Conservation (phyloP, 495 filamentous ascomycete genomes). For the Podospora pseudoanserina region DNA sequence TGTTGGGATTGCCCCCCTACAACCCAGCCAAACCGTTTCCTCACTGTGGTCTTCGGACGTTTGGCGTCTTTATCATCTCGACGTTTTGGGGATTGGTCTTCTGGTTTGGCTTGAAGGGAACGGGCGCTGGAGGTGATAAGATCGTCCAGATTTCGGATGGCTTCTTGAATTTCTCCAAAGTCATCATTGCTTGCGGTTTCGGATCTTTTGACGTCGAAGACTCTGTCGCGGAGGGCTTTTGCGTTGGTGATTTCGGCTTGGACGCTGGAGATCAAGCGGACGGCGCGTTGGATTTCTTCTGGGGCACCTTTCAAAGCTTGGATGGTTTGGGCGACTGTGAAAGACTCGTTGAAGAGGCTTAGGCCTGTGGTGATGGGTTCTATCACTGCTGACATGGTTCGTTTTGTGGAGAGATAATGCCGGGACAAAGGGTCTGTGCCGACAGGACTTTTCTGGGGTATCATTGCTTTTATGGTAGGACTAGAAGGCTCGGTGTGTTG, state of each 20-base stretch:
- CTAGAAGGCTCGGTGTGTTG: neutral
- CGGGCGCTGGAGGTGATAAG: neutral
- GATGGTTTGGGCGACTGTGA: constrained; percentile 3
- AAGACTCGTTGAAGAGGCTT: constrained; percentile 5
- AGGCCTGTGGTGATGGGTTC: constrained; percentile 6
- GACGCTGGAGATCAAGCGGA: neutral
- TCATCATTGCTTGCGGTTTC: neutral
- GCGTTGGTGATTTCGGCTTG: neutral
- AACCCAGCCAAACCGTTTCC: neutral
- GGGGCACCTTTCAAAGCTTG: neutral
- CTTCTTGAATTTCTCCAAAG: neutral
- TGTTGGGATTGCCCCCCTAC: neutral
- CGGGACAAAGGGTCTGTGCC: neutral
- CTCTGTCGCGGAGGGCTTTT: neutral
- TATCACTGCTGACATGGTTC: neutral
- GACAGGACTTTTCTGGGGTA: neutral
- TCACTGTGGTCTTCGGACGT: neutral
- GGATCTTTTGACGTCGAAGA: neutral
- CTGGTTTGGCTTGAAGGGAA: neutral
- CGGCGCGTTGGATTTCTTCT: neutral
- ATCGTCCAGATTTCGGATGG: neutral
- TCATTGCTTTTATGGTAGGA: neutral
- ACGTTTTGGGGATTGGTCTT: neutral
- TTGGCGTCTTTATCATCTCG: neutral
- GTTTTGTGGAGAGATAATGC: no score